phyloP scores from a whole-genome alignment of 2,329 filamentous ascomycete species.

The Aspergillus sp. region DNA sequence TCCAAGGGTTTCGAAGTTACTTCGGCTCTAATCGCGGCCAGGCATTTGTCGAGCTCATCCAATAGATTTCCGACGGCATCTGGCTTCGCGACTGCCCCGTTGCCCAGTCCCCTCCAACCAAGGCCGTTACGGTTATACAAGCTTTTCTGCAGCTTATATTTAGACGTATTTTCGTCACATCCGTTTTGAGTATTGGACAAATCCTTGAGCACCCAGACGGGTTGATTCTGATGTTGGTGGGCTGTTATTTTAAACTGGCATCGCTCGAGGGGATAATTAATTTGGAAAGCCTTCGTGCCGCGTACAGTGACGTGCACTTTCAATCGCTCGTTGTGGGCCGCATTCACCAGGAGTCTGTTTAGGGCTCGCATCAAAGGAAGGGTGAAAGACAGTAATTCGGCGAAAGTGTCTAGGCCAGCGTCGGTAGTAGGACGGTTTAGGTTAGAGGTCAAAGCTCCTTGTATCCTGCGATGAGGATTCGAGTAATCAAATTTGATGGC shows the following conservation, averaged over 20 bases:
- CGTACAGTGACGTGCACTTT: conserved; percentile 36
- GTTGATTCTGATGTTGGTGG: conserved; percentile 26
- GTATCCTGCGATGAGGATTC: conserved; percentile 43
- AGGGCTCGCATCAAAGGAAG: conserved; percentile 39
- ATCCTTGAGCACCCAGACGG: conserved; percentile 39
- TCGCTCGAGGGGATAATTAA: conserved; percentile 36
- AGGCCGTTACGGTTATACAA: conserved; percentile 38
- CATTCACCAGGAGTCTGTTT: conserved; percentile 33
- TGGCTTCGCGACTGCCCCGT: conserved; percentile 36
- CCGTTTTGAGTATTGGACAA: conserved; percentile 18
- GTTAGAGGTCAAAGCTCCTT: conserved; percentile 36
- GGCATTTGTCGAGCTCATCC: conserved; percentile 30
- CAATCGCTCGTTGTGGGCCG: conserved; percentile 21
- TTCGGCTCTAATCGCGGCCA: conserved; percentile 16
- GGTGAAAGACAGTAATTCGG: conserved; percentile 36
- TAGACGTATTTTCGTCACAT: conserved; percentile 20
- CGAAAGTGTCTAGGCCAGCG: conserved; percentile 29
- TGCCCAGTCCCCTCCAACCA: conserved; percentile 42
- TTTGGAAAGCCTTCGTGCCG: conserved; percentile 34
- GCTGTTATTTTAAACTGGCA: conserved; percentile 34
- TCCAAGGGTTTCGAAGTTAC: neutral
- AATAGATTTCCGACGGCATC: conserved; percentile 36
- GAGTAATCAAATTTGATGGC: conserved; percentile 34
- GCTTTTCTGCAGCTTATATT: conserved; percentile 28
- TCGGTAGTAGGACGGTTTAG: conserved; percentile 34